Base-by-base conservation (phyloP, 805 yeast species). In the Nakazawaea ambrosiae region DNA sequence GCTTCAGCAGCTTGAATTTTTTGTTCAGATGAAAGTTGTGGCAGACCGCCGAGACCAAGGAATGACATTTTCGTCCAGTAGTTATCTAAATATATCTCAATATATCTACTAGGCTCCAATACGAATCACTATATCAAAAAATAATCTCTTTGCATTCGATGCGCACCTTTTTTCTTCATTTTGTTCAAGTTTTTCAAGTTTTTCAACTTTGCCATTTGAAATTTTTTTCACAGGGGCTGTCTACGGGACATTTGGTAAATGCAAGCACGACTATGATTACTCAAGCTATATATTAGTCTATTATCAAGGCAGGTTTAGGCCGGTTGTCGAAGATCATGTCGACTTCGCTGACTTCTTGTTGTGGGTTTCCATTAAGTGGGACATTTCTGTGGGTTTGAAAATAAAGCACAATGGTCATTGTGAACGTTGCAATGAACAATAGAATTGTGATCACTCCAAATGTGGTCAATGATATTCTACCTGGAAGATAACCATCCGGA, bases 1-100 rank as follows among this genome's bases (percentile, higher is more conserved):
- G 96, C 85, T 66, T 90, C 97, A 36, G 98, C 98, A 48, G 95
- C 95, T 53, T 73, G 72, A 44, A 84, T 69, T 60, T 84, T 84
- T 59, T 81, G 88, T 46, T 80, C 82, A 28, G 87, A 73, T 19
- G 82, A 68, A 46, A 78, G 55, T 58, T 80, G 85, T 46, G 90
- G 89, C 48, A 82, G 71, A 42, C 75, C 71, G 45, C 81, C 81
- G 47, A 84, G 70, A 51, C 90, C 90, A 56, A 83, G 70, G 55
- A 75, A 74, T 32, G 80, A 75, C 90, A 82, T 82, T 9, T 24
- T 39, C 4, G 30, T 27, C 39, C 17, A 14, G 26, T 36, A n/a
- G 11, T 7, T 28, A 20, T 36, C 5, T 25, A 15, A 12, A 20
- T 27, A 24, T 28, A 4, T 25, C 19, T n/a, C n/a, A n/a, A n/a